phyloP scores from a whole-genome alignment of 179 eudicot species.

The Heliamphora pulchella region DNA sequence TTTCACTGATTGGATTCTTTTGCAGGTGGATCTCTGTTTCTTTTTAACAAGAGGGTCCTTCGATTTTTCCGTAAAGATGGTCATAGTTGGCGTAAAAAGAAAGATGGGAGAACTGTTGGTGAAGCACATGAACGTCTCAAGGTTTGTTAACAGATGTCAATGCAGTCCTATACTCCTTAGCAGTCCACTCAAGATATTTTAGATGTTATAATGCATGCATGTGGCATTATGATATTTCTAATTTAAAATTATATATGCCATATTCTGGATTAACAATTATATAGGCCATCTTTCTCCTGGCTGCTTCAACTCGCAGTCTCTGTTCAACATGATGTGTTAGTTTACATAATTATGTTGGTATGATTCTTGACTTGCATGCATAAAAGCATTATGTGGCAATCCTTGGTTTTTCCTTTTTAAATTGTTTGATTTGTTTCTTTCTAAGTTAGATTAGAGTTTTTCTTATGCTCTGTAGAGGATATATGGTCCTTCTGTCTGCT shows the following conservation, averaged over 20 bases:
- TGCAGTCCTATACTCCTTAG: background rate
- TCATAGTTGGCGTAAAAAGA: conserved; percentile 81
- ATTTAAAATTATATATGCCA: background rate
- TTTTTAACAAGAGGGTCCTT: conserved; percentile 78
- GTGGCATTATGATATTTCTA: background rate
- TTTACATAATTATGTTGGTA: background rate
- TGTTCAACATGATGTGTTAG: background rate
- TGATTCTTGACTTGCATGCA: background rate
- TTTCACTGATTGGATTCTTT: conserved; percentile 19
- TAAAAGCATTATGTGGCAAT: background rate
- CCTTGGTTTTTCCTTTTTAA: background rate
- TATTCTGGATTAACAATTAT: no score
- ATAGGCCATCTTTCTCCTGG: background rate
- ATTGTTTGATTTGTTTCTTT: background rate
- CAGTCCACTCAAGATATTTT: background rate
- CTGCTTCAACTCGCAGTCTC: conserved; percentile 3
- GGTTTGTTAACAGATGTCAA: conserved; percentile 33
- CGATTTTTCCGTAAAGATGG: conserved; percentile 89
- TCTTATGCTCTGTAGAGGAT: background rate
- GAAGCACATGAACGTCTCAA: conserved; percentile 96
- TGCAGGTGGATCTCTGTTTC: conserved; percentile 79
- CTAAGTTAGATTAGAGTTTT: background rate
- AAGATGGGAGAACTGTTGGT: conserved; percentile 77
- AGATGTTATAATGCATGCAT: background rate
- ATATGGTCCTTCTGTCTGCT: background rate